Conservation (phyloP, 352 stramenopile genomes). For the Thraustotheca clavata region DNA sequence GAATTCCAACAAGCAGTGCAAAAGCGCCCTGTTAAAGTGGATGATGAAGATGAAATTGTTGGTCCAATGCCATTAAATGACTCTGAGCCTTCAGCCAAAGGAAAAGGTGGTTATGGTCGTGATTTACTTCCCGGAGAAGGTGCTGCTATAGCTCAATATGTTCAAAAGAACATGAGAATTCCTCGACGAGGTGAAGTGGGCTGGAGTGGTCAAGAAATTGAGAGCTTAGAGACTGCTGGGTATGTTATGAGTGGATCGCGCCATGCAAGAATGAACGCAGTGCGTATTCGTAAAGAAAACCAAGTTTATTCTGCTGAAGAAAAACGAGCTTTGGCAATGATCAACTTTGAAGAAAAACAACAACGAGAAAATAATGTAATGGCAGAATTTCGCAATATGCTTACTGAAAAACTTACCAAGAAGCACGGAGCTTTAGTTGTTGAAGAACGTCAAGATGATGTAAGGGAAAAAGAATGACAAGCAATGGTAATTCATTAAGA, state of each 20-base stretch:
- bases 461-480: background rate
- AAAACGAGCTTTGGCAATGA: slow-evolving; percentile 95
- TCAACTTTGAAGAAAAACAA: slow-evolving; percentile 99
- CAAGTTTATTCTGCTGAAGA: slow-evolving; percentile 99
- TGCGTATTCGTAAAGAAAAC: slow-evolving; percentile 99
- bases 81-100: slow-evolving; percentile 32
- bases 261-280: slow-evolving; percentile 98
- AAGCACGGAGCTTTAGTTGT: slow-evolving; percentile 81
- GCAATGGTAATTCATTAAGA: background rate
- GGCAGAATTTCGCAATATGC: slow-evolving; percentile 94
- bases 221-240: slow-evolving; percentile 90
- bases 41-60: slow-evolving; percentile 83
- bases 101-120: slow-evolving; percentile 83
- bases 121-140: slow-evolving; percentile 91
- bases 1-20: slow-evolving; percentile 91
- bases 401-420: slow-evolving; percentile 80
- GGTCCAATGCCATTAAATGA: slow-evolving; percentile 60
- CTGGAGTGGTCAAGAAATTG: slow-evolving; percentile 94
- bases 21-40: slow-evolving; percentile 24
- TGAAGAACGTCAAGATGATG: slow-evolving; percentile 34
- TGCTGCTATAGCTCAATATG: slow-evolving; percentile 94
- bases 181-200: slow-evolving; percentile 97
- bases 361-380: slow-evolving; percentile 97
- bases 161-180: slow-evolving; percentile 99
- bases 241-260: slow-evolving; percentile 98